phyloP scores from a whole-genome alignment of 2,329 filamentous ascomycete species.

The Cadophora malorum region DNA sequence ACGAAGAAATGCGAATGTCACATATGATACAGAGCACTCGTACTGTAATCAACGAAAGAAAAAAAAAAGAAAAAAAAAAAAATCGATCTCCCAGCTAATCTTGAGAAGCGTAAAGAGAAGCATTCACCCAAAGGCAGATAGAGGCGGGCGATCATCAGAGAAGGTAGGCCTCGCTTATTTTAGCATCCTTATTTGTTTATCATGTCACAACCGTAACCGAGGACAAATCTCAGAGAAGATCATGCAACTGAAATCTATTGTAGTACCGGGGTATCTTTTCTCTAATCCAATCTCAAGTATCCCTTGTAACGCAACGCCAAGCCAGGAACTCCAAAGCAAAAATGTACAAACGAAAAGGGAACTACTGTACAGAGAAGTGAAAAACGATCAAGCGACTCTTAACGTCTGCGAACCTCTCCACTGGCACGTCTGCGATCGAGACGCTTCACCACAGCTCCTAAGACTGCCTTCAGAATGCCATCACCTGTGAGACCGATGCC shows the following conservation, averaged over 20 bases:
- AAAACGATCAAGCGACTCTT: not conserved
- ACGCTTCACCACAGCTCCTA: slow-evolving; percentile 76
- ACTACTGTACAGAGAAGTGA: slow-evolving; percentile 13
- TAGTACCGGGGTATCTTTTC: slow-evolving; percentile 3
- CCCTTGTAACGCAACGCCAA: not conserved
- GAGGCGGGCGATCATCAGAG: too few relatives aligned
- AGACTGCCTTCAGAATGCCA: slow-evolving; percentile 78
- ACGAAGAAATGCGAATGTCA: too few relatives aligned
- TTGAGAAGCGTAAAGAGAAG: too few relatives aligned
- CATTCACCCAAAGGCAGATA: too few relatives aligned
- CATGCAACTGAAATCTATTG: not conserved
- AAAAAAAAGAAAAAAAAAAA: too few relatives aligned
- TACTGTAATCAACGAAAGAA: too few relatives aligned
- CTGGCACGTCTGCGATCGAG: slow-evolving; percentile 58
- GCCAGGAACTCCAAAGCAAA: not conserved
- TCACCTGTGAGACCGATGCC: slow-evolving; percentile 64
- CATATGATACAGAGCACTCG: too few relatives aligned
- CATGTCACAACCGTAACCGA: not conserved
- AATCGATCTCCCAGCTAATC: too few relatives aligned
- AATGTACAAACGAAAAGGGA: not conserved
- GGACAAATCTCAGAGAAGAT: not conserved
- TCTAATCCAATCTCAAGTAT: not conserved
- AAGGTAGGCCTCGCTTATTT: not conserved
- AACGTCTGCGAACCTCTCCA: slow-evolving; percentile 36
- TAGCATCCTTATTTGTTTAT: not conserved